phyloP scores from a whole-genome alignment of 75 land plant species.

The Picea glauca region DNA sequence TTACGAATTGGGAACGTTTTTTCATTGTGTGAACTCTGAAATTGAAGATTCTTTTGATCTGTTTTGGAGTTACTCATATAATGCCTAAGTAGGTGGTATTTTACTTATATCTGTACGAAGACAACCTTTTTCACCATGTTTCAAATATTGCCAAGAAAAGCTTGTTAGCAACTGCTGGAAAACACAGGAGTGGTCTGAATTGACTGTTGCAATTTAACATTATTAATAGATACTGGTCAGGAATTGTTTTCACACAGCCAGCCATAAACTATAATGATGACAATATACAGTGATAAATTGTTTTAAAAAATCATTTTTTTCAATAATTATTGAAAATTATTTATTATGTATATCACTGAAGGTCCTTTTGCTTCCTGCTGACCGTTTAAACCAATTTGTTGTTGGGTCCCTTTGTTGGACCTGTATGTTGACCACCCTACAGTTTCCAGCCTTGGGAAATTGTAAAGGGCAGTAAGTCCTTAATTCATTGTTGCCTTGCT shows the following conservation, averaged over 20 bases:
- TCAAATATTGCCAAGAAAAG: background rate
- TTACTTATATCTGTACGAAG: background rate
- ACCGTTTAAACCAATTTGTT: no score
- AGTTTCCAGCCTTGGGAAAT: no score
- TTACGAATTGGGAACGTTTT: background rate
- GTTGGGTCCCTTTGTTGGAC: no score
- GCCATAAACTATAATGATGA: no score
- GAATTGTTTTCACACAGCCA: background rate
- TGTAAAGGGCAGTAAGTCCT: no score
- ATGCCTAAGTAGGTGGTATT: background rate
- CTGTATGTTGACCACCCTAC: no score
- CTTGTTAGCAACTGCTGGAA: background rate
- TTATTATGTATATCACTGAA: no score
- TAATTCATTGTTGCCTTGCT: no score
- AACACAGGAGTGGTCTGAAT: background rate
- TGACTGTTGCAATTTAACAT: background rate
- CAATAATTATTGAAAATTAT: no score
- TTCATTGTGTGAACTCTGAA: background rate
- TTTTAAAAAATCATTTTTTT: no score
- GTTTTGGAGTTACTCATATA: background rate
- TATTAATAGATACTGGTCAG: background rate
- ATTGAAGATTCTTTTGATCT: background rate
- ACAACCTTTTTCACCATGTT: background rate
- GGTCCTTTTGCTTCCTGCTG: no score
- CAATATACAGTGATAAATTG: no score